Evolutionary conservation across 495 filamentous ascomycete species (phyloP).

Genomic region (Aspergillus sclerotiicarbonarius): DNA sequence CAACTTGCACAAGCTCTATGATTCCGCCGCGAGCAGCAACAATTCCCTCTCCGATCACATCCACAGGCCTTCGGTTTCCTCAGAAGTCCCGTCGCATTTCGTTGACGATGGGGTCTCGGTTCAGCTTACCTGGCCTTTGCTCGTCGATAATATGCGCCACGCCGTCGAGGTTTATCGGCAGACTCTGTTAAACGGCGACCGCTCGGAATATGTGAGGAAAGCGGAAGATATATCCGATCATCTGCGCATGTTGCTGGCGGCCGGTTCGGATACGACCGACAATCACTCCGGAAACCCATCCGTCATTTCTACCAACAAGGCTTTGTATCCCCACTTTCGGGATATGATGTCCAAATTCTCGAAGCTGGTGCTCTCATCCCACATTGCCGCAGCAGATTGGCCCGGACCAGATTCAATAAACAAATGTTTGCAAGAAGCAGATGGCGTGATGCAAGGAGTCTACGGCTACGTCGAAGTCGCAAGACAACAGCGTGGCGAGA

Average conservation of each 20-base stretch:
- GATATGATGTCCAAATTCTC: conserved; percentile 99
- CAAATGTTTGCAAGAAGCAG: conserved; percentile 93
- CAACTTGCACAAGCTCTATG: conserved; percentile 26
- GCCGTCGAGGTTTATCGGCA: conserved; percentile 86
- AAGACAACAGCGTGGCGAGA: conserved; percentile 83
- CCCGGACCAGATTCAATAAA: conserved; percentile 79
- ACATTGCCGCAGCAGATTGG: conserved; percentile 94
- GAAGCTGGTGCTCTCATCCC: conserved; percentile 95
- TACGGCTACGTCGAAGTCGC: conserved; percentile 96
- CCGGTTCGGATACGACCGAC: conserved; percentile 93
- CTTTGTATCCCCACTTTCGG: conserved; percentile 92
- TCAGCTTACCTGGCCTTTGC: conserved; percentile 79
- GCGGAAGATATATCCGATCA: conserved; percentile 98
- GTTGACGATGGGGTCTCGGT: conserved; percentile 77
- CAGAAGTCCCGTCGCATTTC: conserved; percentile 72
- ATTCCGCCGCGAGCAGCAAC: conserved; percentile 30
- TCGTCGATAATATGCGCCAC: conserved; percentile 86
- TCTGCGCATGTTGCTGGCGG: conserved; percentile 86
- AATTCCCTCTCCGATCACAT: conserved; percentile 37
- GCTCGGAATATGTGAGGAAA: conserved; percentile 84
- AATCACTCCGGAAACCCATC: conserved; percentile 98
- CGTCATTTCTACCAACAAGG: conserved; percentile 97
- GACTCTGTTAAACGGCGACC: conserved; percentile 72
- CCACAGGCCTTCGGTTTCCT: conserved; percentile 51
- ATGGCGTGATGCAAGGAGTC: conserved; percentile 88